Evolutionary conservation across 2,329 filamentous ascomycete genomes (phyloP), one percentile per base, ranked within the genome.

Genomic region (Boeremia lycopersici): DNA sequence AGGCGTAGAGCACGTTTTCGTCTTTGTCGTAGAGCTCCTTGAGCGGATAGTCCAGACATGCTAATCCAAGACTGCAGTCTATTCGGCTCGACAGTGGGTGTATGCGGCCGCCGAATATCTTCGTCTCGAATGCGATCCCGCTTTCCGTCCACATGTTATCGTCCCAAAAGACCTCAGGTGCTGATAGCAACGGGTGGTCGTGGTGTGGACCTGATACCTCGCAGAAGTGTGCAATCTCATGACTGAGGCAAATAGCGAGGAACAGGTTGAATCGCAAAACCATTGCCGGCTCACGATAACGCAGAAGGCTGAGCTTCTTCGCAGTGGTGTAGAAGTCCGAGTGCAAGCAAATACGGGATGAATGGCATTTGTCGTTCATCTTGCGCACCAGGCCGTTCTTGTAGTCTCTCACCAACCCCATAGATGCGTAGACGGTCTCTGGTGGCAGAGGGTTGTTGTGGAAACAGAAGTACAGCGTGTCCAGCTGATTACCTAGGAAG

Each of bases 201-300:
- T 73, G 73, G 38, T 73, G 70, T 7, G 72, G 72, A 5, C 71
- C 72, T 10, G 73, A 74, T 1, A 75, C 69, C 51, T 75, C 74
- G 44, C 75, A 70, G 59, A 76, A 76, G 54, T 77, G 74, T 29
- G 74, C 73, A 50, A 77, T 65, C 54, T 77, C 74, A 36, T 77
- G 74, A 4, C 65, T 65, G 7, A 77, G 56, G 36, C 72, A 75
- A 7, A 74, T 68, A 10, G 74, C 74, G 2, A 76, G 61, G 48
- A 76, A 76, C 29, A 77, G 62, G 36, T 76, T 75, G 64, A 75
- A 77, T 11, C 74, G 72, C 19, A 77, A 45, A 0, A 76, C 74
- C 73, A 75, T 75, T 4, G 72, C 73, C 6, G 73, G 74, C 30
- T 76, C 74, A 13, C 71, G 70, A 50, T 72, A 75, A 33, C 66